Percentiles rank a stretch among this genome's conserved stretches.
Conservation (phyloP, 352 stramenopile species). For the Phytophthora vignae region DNA sequence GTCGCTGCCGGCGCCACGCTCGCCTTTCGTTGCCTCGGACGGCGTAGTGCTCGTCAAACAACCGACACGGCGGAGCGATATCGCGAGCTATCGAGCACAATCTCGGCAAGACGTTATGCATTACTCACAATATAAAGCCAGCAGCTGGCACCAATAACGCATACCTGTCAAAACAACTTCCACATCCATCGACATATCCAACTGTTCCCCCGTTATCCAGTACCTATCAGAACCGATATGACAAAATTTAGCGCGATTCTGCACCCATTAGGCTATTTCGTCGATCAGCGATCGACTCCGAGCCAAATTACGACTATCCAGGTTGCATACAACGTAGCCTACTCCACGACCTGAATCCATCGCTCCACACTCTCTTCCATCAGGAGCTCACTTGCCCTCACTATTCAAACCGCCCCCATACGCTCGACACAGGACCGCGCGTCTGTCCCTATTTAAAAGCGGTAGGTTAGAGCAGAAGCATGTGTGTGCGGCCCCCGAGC, state of each 20-base stretch:
- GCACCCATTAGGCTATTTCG: slow-evolving; percentile 12
- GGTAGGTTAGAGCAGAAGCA: slow-evolving; percentile 12
- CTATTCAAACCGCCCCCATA: slow-evolving; percentile 31
- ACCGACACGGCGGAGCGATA: background rate
- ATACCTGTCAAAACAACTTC: background rate
- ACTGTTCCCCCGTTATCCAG: background rate
- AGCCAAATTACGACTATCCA: slow-evolving; percentile 9
- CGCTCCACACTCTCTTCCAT: slow-evolving; percentile 20
- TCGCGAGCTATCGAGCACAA: background rate
- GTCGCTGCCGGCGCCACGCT: background rate
- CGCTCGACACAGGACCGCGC: background rate
- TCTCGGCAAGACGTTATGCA: slow-evolving; percentile 1
- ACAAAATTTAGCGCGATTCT: background rate
- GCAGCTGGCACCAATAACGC: background rate
- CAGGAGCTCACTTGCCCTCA: slow-evolving; percentile 11
- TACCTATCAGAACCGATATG: background rate
- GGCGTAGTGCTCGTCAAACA: background rate
- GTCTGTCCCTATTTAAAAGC: slow-evolving; percentile 22
- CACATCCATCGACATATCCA: background rate
- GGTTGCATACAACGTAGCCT: slow-evolving; percentile 2
- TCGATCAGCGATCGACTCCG: background rate
- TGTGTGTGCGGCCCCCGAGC: slow-evolving; percentile 55
- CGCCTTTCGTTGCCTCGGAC: background rate
- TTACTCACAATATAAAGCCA: background rate
- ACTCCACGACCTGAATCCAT: background rate